Evolutionary conservation across 192 early-diverging fungal genomes (phyloP).

Genomic region (Coemansia sp.): DNA sequence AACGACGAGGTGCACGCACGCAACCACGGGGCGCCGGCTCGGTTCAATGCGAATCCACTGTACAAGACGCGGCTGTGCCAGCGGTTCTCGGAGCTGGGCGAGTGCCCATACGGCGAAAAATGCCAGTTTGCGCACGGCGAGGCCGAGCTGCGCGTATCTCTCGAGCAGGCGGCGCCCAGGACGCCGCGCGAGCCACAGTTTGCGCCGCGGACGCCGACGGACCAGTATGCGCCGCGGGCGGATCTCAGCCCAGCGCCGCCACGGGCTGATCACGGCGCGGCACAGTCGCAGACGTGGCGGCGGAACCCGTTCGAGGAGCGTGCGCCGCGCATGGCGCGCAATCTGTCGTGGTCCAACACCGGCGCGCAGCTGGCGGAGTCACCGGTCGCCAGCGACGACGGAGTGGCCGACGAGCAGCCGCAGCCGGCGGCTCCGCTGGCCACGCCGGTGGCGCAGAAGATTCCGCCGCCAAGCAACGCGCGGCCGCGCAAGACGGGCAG

Average conservation of each 20-base stretch:
- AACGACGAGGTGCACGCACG: constrained; percentile 7
- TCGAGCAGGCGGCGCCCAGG: constrained; percentile 21
- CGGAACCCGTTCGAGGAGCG: constrained; percentile 22
- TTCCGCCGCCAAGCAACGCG: constrained; percentile 17
- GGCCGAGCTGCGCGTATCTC: constrained; percentile 42
- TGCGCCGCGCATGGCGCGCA: constrained; percentile 21
- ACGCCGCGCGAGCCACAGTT: constrained; percentile 24
- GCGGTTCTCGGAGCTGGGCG: constrained; percentile 70
- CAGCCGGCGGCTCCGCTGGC: constrained; percentile 32
- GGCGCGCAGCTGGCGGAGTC: constrained; percentile 2
- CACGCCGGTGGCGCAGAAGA: constrained; percentile 37
- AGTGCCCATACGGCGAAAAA: constrained; percentile 82
- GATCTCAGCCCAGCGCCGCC: background rate
- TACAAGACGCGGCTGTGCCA: constrained; percentile 86
- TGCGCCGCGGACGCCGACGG: constrained; percentile 7
- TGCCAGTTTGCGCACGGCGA: constrained; percentile 75
- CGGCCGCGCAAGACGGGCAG: constrained; percentile 13
- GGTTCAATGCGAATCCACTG: constrained; percentile 59
- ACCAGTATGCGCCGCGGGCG: constrained; percentile 12
- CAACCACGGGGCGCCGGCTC: constrained; percentile 26
- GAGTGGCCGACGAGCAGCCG: background rate
- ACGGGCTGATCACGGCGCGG: too few species aligned
- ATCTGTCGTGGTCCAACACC: constrained; percentile 36
- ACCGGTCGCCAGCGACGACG: background rate
- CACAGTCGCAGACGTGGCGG: constrained; percentile 26